Base-by-base conservation (phyloP, 257 asterid species). In the Buddleja alternifolia region DNA sequence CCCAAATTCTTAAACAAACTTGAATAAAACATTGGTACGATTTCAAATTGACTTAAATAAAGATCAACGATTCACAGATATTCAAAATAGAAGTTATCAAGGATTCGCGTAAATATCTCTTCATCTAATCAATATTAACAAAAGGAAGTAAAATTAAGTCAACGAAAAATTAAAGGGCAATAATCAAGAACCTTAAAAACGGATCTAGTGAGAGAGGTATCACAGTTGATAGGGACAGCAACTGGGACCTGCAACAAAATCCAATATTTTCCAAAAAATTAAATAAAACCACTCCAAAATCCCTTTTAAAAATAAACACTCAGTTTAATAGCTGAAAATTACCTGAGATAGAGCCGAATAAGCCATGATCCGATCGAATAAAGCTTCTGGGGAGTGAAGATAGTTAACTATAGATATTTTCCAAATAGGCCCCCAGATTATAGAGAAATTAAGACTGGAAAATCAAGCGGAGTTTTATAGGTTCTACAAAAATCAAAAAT, bases 321-420 rank as follows among this genome's bases (percentile, higher is more conserved):
- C 44, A 46, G 6, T 46, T 48, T 16, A 60, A 36, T 55, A 39
- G 19, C 21, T 6, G 6, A 63, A 60, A 11, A 25, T 40, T 58
- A 73, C 86, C 79, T 72, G 86, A 42, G 75, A 75, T 17, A 78
- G 14, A 50, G 69, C 70, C 10, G 81, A 75, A 61, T 50, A 63
- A 75, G 83, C 86, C 86, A 81, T 78, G 81, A 75, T 69, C 53
- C 16, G 66, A 63, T 63, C 62, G 24, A 65, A 67, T 50, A 56
- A 41, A 67, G 59, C 60, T 66, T 66, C 72, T 14, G 41, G 3
- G 19, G 41, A 1, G 15, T 20, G 14, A 21, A 14, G 21, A 19
- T 16, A 51, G 10, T 16, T 9, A 15, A 25, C 40, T 17, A 7
- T 19, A 47, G 70, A 65, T 47, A 50, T 66, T 51, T 15, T 6